A percentile compares a stretch with the other conserved stretches of the same genome.
These are phyloP conservation scores for Rhizopogon vinicolor DNA, from an alignment of 768 basidiomycete genomes.

Conservation along the genomic window DNA sequence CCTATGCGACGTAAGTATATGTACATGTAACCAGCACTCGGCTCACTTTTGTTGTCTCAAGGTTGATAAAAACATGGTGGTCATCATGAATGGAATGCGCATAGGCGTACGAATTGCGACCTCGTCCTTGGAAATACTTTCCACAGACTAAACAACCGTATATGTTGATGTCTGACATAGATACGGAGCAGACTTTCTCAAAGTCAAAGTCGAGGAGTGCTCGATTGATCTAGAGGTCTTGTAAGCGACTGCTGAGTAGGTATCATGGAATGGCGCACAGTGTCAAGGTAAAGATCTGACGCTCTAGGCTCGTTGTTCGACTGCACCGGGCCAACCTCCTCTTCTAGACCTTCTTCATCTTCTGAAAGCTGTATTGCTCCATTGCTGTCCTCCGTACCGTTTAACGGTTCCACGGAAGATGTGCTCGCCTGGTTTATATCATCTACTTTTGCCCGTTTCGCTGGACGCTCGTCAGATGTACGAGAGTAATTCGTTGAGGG, in stretches of 20 bases:
- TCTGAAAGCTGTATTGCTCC: slow-evolving; percentile 13
- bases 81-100: slow-evolving; percentile 97
- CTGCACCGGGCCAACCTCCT: slow-evolving; percentile 20
- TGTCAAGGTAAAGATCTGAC: slow-evolving; percentile 93
- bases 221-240: slow-evolving; percentile 73
- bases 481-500: not conserved
- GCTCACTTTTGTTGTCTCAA: slow-evolving; percentile 84
- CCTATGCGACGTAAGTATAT: slow-evolving; percentile 40
- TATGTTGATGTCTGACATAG: slow-evolving; percentile 92
- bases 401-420: slow-evolving; percentile 8
- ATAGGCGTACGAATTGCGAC: slow-evolving; percentile 91
- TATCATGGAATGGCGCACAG: slow-evolving; percentile 46
- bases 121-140: slow-evolving; percentile 98
- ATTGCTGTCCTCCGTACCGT: slow-evolving; percentile 1
- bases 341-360: slow-evolving; percentile 21
- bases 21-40: not conserved
- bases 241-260: slow-evolving; percentile 3
- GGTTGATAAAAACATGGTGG: slow-evolving; percentile 97
- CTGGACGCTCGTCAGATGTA: slow-evolving; percentile 19
- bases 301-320: slow-evolving; percentile 33
- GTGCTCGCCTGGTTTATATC: slow-evolving; percentile 1
- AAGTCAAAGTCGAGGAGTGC: slow-evolving; percentile 95
- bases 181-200: slow-evolving; percentile 97
- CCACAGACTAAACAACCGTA: slow-evolving; percentile 98
- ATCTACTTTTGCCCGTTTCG: slow-evolving; percentile 24